A percentile compares a stretch with the other conserved stretches of the same genome.
phyloP scores from a whole-genome alignment of 257 asterid species.

The Coffea canephora region DNA sequence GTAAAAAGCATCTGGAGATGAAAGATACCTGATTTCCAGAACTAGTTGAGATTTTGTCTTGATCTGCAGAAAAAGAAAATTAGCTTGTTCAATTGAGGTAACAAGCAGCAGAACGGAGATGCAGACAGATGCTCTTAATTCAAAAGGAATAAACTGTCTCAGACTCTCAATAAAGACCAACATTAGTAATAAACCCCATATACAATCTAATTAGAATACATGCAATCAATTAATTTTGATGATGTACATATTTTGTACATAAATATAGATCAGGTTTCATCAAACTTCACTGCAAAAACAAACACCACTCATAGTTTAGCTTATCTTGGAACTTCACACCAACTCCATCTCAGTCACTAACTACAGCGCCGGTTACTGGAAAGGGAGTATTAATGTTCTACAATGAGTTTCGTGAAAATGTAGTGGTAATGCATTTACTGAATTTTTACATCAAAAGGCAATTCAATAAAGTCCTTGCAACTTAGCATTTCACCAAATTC shows the following conservation, averaged over 20 bases:
- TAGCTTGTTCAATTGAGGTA: neutral
- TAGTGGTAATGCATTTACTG: neutral
- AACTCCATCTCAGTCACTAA: too few relatives aligned
- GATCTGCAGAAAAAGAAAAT: constrained; percentile 46
- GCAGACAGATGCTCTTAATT: neutral
- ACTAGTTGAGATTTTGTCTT: constrained; percentile 25
- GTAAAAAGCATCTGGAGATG: neutral
- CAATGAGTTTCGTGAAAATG: neutral
- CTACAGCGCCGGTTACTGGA: neutral
- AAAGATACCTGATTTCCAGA: constrained; percentile 52
- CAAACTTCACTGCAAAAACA: neutral
- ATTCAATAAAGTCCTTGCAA: constrained; percentile 4
- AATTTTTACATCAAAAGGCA: neutral
- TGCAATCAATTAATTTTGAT: neutral
- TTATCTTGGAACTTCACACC: neutral
- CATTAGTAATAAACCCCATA: neutral
- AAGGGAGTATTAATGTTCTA: neutral
- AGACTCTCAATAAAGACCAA: neutral
- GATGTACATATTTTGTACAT: neutral
- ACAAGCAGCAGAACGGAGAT: neutral
- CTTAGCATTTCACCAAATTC: neutral
- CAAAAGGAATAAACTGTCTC: neutral
- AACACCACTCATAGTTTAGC: neutral
- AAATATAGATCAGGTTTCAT: constrained; percentile 2
- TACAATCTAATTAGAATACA: neutral